A percentile compares a stretch with the other conserved stretches of the same genome.
phyloP scores from a whole-genome alignment of 1,284 basidiomycete species.

The Moesziomyces sp. region DNA sequence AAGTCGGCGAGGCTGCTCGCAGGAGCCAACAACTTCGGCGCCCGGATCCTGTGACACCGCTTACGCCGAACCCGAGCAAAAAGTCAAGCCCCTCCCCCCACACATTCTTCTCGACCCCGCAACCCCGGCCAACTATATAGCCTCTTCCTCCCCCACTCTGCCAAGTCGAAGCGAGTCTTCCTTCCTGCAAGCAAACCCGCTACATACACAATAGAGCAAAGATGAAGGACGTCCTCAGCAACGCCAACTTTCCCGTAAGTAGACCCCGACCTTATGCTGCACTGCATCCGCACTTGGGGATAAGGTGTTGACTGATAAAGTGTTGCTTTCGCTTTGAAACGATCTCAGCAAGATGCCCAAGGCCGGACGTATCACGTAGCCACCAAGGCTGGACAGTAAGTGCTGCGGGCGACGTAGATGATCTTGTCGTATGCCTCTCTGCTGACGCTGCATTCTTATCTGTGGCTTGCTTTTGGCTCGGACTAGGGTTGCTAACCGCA shows the following conservation, averaged over 20 bases:
- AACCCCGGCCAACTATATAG: not conserved
- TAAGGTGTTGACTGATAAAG: not conserved
- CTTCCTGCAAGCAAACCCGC: not conserved
- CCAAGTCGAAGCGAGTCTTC: not conserved
- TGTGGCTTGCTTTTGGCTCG: not conserved
- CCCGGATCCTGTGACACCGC: not conserved
- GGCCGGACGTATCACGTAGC: constrained; percentile 55
- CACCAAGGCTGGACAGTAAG: constrained; percentile 47
- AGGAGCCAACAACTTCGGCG: not conserved
- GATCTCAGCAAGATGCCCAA: constrained; percentile 44
- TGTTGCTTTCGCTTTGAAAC: not conserved
- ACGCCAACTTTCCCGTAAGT: constrained; percentile 60
- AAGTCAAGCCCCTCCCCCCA: too few species aligned
- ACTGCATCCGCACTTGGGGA: not conserved
- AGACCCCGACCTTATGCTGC: not conserved
- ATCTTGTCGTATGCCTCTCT: not conserved
- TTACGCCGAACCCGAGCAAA: not conserved
- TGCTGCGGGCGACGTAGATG: not conserved
- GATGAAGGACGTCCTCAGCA: constrained; percentile 56
- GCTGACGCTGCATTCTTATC: not conserved
- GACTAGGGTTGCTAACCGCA: constrained; percentile 77
- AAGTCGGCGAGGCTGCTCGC: not conserved
- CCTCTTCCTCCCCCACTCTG: not conserved
- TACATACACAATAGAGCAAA: not conserved
- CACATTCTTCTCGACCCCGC: constrained; percentile 10